A percentile compares a stretch with the other conserved stretches of the same genome.
Conservation (phyloP, 495 filamentous ascomycete species). For the Penicillium alfredii region DNA sequence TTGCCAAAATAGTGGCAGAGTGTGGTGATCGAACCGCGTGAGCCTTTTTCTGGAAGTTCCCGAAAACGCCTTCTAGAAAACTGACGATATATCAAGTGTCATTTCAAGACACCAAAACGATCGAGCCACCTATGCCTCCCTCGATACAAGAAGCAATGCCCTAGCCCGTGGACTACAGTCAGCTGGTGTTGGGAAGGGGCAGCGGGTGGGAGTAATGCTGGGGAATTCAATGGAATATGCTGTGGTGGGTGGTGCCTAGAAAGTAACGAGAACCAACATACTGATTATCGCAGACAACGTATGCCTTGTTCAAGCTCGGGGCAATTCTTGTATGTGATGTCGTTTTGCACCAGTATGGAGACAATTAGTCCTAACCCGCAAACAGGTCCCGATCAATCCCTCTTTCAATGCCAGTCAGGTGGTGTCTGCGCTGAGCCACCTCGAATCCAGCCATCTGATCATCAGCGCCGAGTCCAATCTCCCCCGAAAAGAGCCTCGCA, state of each 20-base stretch:
- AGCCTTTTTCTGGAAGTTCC: constrained; percentile 8
- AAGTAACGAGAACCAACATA: too few relatives aligned
- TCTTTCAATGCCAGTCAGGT: constrained; percentile 81
- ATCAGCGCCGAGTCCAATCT: constrained; percentile 83
- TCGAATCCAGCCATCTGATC: constrained; percentile 69
- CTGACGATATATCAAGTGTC: constrained; percentile 40
- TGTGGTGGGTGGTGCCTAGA: too few relatives aligned
- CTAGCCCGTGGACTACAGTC: constrained; percentile 68
- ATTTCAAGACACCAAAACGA: constrained; percentile 58
- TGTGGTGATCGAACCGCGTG: constrained; percentile 74
- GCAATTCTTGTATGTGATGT: constrained; percentile 62
- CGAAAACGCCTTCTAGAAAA: background rate
- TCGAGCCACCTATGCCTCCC: constrained; percentile 62
- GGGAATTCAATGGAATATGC: constrained; percentile 84
- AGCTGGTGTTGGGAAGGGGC: constrained; percentile 74
- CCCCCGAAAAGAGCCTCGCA: constrained; percentile 69
- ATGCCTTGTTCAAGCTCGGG: constrained; percentile 88
- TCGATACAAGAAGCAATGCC: constrained; percentile 71
- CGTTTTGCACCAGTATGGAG: background rate
- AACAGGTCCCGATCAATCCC: constrained; percentile 86
- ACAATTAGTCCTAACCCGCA: background rate
- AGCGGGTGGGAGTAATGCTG: constrained; percentile 77
- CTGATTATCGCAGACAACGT: constrained; percentile 50
- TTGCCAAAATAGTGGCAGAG: constrained; percentile 59
- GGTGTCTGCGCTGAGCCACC: constrained; percentile 67